Evolutionary conservation across 2,329 filamentous ascomycete species (phyloP).

Genomic region (Myriangium duriaei): DNA sequence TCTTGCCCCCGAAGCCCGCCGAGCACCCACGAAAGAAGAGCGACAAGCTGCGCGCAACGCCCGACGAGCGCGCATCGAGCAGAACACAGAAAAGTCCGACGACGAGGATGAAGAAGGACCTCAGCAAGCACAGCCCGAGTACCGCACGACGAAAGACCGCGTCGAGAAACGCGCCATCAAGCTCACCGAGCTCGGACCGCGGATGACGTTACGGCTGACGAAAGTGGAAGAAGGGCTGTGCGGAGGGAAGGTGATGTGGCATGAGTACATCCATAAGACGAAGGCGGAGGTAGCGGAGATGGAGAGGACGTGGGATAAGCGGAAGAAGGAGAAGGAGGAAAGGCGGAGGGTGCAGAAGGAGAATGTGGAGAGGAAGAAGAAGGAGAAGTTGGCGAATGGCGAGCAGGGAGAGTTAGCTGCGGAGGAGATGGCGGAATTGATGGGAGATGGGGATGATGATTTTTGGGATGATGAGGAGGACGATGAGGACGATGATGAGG

Average conservation of each 20-base stretch:
- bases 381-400: slow-evolving; percentile 43
- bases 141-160: slow-evolving; percentile 24
- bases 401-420: slow-evolving; percentile 32
- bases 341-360: slow-evolving; percentile 73
- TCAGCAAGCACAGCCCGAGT: slow-evolving; percentile 27
- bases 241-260: slow-evolving; percentile 88
- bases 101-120: slow-evolving; percentile 13
- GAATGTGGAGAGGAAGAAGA: slow-evolving; percentile 78
- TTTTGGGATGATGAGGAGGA: slow-evolving; percentile 38
- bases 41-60: slow-evolving; percentile 27
- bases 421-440: slow-evolving; percentile 27
- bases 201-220: slow-evolving; percentile 76
- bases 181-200: slow-evolving; percentile 79
- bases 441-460: slow-evolving; percentile 23
- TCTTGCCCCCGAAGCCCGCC: slow-evolving; percentile 45
- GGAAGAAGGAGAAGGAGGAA: slow-evolving; percentile 67
- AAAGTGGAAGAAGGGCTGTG: slow-evolving; percentile 96
- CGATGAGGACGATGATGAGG: slow-evolving; percentile 36
- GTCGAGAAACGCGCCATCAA: slow-evolving; percentile 84
- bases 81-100: slow-evolving; percentile 13
- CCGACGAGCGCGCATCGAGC: slow-evolving; percentile 9
- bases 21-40: slow-evolving; percentile 46
- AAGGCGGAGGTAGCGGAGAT: slow-evolving; percentile 63
- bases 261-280: slow-evolving; percentile 83
- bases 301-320: slow-evolving; percentile 71